Evolutionary conservation across 345 rosid species (phyloP).

Genomic region (Odontarrhena argentea): DNA sequence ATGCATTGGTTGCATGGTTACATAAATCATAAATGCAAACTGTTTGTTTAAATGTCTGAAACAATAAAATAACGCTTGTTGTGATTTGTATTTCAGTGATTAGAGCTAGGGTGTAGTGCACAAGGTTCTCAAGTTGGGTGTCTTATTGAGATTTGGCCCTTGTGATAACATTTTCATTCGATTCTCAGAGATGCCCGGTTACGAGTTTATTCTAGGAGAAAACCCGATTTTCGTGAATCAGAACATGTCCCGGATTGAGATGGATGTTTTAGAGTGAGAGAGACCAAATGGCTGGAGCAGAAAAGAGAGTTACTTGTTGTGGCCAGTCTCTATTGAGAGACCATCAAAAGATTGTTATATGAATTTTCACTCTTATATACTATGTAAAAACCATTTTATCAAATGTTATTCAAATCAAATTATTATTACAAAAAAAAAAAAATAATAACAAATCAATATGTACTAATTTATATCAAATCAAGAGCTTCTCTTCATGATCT

Average conservation of each 20-base stretch:
- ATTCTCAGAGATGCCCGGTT: constrained; percentile 55
- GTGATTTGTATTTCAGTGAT: not conserved
- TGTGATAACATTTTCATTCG: constrained; percentile 58
- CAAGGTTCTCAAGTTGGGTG: constrained; percentile 72
- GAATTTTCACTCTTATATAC: not conserved
- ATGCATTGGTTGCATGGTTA: not conserved
- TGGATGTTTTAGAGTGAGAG: not conserved
- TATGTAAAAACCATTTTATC: not conserved
- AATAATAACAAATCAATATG: constrained; percentile 1
- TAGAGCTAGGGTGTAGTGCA: constrained; percentile 50
- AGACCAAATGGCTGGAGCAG: not conserved
- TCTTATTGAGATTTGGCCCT: constrained; percentile 69
- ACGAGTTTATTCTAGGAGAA: constrained; percentile 56
- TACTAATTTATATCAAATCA: constrained; percentile 6
- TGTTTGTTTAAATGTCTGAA: constrained; percentile 23
- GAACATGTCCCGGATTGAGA: constrained; percentile 17
- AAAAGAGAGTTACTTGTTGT: constrained; percentile 16
- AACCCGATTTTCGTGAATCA: constrained; percentile 49
- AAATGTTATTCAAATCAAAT: no score
- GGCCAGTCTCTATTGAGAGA: constrained; percentile 19
- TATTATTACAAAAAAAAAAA: not conserved
- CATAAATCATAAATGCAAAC: not conserved
- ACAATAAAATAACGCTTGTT: constrained; percentile 6
- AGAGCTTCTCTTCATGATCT: constrained; percentile 20
- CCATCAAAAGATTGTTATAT: constrained; percentile 18